Evolutionary conservation across 371 early-diverging fungal species (phyloP).

Genomic region (Apophysomyces ossiformis): DNA sequence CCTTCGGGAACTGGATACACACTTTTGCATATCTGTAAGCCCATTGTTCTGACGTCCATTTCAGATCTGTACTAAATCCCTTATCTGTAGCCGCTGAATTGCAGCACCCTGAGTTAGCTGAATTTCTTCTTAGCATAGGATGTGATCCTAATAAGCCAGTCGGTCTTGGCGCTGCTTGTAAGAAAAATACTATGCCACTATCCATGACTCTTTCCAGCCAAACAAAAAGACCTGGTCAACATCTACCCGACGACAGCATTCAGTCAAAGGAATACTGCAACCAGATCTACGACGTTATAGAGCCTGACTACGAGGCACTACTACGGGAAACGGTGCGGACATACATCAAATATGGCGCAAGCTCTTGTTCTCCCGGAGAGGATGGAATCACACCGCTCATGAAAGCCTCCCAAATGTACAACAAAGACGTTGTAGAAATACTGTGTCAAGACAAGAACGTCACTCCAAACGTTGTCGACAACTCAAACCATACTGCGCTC

Average conservation of each 20-base stretch:
- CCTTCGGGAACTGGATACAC: slow-evolving; percentile 50
- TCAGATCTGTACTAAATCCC: not conserved
- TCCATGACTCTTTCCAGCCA: slow-evolving; percentile 29
- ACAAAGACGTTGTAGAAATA: not conserved
- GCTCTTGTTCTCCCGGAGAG: slow-evolving; percentile 36
- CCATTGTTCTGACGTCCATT: not conserved
- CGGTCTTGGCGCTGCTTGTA: slow-evolving; percentile 7
- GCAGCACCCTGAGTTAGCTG: slow-evolving; percentile 33
- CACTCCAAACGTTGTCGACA: slow-evolving; percentile 27
- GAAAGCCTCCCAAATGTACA: slow-evolving; percentile 17
- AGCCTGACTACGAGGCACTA: slow-evolving; percentile 31
- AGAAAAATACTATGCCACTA: slow-evolving; percentile 22
- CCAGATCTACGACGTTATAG: slow-evolving; percentile 27
- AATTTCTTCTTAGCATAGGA: slow-evolving; percentile 37
- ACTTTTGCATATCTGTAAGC: slow-evolving; percentile 52
- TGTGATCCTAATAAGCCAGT: slow-evolving; percentile 34
- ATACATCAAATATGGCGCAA: slow-evolving; percentile 36
- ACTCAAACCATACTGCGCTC: slow-evolving; percentile 29
- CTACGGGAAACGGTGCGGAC: slow-evolving; percentile 23
- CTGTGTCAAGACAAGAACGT: slow-evolving; percentile 1
- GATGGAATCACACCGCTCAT: slow-evolving; percentile 31
- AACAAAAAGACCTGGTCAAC: slow-evolving; percentile 18
- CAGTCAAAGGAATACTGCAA: slow-evolving; percentile 26
- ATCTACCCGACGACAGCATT: slow-evolving; percentile 15
- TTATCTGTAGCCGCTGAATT: slow-evolving; percentile 28